Percentiles rank a stretch among this genome's conserved stretches.
phyloP scores from a whole-genome alignment of 2,329 filamentous ascomycete species.

The Claviceps quebecensis region DNA sequence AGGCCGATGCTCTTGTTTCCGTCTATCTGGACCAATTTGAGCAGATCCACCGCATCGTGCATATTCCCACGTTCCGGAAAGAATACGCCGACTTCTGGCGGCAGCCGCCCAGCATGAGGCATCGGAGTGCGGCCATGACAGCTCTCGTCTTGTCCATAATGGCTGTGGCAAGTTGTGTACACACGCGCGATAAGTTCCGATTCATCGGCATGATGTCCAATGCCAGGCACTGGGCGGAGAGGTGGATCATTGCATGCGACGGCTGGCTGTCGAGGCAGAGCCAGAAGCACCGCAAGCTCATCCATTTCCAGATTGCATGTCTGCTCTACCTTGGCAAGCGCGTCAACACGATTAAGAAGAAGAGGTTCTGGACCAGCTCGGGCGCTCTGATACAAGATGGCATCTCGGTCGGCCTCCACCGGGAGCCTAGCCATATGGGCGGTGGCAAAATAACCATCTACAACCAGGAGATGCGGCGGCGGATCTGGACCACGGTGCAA shows the following conservation, averaged over 20 bases:
- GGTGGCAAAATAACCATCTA: slow-evolving; percentile 42
- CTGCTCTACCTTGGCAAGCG: slow-evolving; percentile 46
- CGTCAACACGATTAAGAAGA: slow-evolving; percentile 51
- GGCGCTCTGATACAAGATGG: slow-evolving; percentile 43
- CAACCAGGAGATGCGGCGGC: slow-evolving; percentile 46
- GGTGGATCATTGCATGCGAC: slow-evolving; percentile 42
- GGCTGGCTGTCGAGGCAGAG: slow-evolving; percentile 41
- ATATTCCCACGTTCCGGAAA: slow-evolving; percentile 43
- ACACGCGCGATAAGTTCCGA: slow-evolving; percentile 33
- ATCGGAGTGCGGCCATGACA: slow-evolving; percentile 38
- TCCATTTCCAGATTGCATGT: slow-evolving; percentile 47
- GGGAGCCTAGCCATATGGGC: slow-evolving; percentile 41
- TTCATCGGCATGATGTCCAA: slow-evolving; percentile 45
- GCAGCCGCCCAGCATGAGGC: slow-evolving; percentile 18
- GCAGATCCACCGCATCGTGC: slow-evolving; percentile 42
- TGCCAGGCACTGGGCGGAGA: slow-evolving; percentile 39
- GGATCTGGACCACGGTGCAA: slow-evolving; percentile 47
- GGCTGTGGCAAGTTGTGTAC: slow-evolving; percentile 43
- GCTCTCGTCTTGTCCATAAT: slow-evolving; percentile 46
- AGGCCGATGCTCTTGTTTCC: slow-evolving; percentile 33
- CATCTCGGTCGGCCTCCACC: slow-evolving; percentile 44
- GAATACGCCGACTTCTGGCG: slow-evolving; percentile 44
- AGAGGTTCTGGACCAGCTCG: slow-evolving; percentile 46
- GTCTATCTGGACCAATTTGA: slow-evolving; percentile 42
- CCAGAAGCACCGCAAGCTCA: slow-evolving; percentile 45